Percentiles rank a stretch among this genome's conserved stretches.
These are phyloP conservation scores for Botryosphaeria dothidea DNA, from an alignment of 2,329 filamentous ascomycete genomes.

Conservation along the genomic window DNA sequence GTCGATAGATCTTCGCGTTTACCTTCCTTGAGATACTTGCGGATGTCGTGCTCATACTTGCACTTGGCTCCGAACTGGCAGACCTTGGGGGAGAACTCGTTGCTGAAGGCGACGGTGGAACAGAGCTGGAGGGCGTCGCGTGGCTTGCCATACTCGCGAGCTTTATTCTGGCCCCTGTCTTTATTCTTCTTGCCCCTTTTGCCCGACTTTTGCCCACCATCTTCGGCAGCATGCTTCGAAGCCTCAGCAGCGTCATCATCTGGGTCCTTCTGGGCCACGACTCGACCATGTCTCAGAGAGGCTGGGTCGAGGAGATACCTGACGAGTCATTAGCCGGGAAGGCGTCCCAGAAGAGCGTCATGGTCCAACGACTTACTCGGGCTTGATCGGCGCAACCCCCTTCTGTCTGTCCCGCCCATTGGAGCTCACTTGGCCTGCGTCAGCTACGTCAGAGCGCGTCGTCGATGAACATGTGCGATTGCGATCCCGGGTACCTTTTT, in stretches of 20 bases:
- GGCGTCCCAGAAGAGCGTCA: constrained; percentile 1
- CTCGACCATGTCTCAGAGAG: constrained; percentile 27
- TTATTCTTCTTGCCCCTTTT: constrained; percentile 58
- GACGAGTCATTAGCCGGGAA: constrained; percentile 12
- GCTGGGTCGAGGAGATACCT: constrained; percentile 37
- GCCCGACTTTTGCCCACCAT: constrained; percentile 37
- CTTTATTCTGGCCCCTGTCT: constrained; percentile 76
- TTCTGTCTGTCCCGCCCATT: constrained; percentile 33
- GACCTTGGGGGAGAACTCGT: constrained; percentile 76
- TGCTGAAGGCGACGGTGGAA: constrained; percentile 66
- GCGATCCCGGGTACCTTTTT: constrained; percentile 11
- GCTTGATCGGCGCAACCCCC: constrained; percentile 71
- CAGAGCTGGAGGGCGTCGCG: constrained; percentile 78
- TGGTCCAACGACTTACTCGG: constrained; percentile 57
- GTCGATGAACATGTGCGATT: neutral
- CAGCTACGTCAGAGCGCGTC: neutral
- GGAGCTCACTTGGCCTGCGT: constrained; percentile 9
- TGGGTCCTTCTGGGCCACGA: constrained; percentile 26
- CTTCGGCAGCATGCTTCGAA: constrained; percentile 49
- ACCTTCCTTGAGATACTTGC: constrained; percentile 80
- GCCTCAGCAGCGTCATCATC: constrained; percentile 62
- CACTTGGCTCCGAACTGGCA: constrained; percentile 82
- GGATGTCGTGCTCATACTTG: constrained; percentile 78
- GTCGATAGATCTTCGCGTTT: constrained; percentile 78
- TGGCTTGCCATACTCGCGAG: constrained; percentile 77